Base-by-base conservation (phyloP, 768 basidiomycete genomes). In the Collybia mongolica region DNA sequence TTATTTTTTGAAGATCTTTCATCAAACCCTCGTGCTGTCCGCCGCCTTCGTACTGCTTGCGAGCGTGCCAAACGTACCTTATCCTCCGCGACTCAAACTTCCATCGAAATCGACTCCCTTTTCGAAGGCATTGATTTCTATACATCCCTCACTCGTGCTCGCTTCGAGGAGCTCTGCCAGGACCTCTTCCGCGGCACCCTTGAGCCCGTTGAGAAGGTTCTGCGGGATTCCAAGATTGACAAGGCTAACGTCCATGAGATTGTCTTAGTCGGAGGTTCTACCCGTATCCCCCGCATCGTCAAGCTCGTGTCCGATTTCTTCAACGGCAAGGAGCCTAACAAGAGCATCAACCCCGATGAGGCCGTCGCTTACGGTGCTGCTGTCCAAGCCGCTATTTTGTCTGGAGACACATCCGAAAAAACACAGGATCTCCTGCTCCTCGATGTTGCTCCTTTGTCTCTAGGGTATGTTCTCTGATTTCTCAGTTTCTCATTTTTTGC, bases 281-380 rank as follows among this genome's bases (percentile, higher is more conserved):
- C 96, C 49, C 94, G 94, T 84, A 98, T 98, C 58, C 96, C 96
- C 58, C 90, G 92, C 70, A 89, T 98, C 63, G 87, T 93, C 68
- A 95, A 97, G 74, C 90, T 98, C 66, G 92, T 98, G 50, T 95
- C 92, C 58, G 95, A 98, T 72, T 97, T 90, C 84, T 98, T 98
- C 81, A 92, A 91, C 69, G 95, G 95, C 68, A 94, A 95, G 80
- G 94, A 97, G 77, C 95, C 93, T 63, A 94, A 93, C 82, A 97
- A 95, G 83, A 89, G 88, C 75, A 98, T 98, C 80, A 98, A 98
- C 85, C 96, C 96, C 46, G 96, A 98, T 58, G 96, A 98, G 75
- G 95, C 96, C 49, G 94, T 98, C 51, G 96, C 96, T 17, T 97
- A 97, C 70, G 95, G 96, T 79, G 96, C 96, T 49, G 96, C 96